Conservation (phyloP, 2,329 filamentous ascomycete species). For the Cordyceps farinosa region DNA sequence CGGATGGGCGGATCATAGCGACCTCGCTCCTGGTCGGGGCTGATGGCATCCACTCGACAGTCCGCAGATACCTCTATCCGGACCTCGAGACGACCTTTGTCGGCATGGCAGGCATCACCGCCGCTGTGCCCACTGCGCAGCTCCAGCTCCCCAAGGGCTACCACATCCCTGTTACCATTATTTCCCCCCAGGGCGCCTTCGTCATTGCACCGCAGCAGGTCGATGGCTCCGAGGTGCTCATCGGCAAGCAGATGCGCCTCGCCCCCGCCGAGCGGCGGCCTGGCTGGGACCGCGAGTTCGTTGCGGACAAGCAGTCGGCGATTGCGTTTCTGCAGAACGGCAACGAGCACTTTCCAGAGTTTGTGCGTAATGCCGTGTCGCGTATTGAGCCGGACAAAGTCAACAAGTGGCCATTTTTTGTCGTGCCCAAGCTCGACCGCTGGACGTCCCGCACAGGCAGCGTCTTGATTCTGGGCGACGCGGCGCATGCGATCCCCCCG, state of each 20-base stretch:
- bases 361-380: slow-evolving; percentile 34
- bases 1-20: slow-evolving; percentile 38
- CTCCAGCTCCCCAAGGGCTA: slow-evolving; percentile 35
- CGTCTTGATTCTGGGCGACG: slow-evolving; percentile 46
- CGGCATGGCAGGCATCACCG: slow-evolving; percentile 41
- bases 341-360: slow-evolving; percentile 34
- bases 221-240: slow-evolving; percentile 47
- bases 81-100: slow-evolving; percentile 47
- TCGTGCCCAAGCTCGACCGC: slow-evolving; percentile 42
- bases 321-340: slow-evolving; percentile 33
- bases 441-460: slow-evolving; percentile 39
- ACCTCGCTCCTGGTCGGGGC: slow-evolving; percentile 51
- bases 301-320: slow-evolving; percentile 36
- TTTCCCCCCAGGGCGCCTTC: slow-evolving; percentile 44
- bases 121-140: slow-evolving; percentile 34
- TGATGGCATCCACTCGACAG: slow-evolving; percentile 57
- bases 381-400: slow-evolving; percentile 31
- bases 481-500: slow-evolving; percentile 47
- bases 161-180: slow-evolving; percentile 40
- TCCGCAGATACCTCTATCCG: slow-evolving; percentile 49
- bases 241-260: slow-evolving; percentile 42
- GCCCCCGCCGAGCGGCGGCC: slow-evolving; percentile 33
- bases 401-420: slow-evolving; percentile 49
- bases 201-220: slow-evolving; percentile 46
- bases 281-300: slow-evolving; percentile 39